Base-by-base conservation (phyloP, 2,329 filamentous ascomycete species). In the Orbilia ellipsospora region DNA sequence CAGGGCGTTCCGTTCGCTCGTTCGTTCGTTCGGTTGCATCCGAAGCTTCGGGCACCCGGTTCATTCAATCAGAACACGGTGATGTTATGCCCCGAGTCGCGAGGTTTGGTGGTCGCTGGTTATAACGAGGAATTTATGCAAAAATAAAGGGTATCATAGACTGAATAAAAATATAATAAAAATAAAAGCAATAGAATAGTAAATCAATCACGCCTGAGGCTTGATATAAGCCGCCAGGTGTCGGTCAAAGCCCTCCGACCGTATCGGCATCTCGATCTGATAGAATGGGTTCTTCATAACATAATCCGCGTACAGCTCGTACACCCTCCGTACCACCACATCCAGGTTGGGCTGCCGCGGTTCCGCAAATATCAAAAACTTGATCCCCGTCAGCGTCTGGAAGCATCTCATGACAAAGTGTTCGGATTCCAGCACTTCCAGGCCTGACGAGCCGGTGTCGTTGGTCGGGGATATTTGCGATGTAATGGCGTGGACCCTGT, bases 211-310 rank as follows among this genome's bases (percentile, higher is more conserved):
- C 40, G 40, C 36, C 52, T 87, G 84, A 62, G 84, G 84, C 81
- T 92, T 89, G 80, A 97, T 88, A 83, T 94, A 96, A 44, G 90
- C 92, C 78, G 88, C 87, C 78, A 97, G 82, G 82, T 92, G 92
- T 79, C 94, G 87, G 82, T 99, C 95, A 84, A 97, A 99, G 79
- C 93, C 91, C 81, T 98, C 95, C 83, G 95, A 97, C 77, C 95
- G 87, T 64, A 99, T 89, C 5, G 95, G 95, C 94, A 98, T 99
- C 84, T 99, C 95, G 69, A 97, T 86, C 81, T 95, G 94, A 84
- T 98, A 98, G 81, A 99, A 99, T 0, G 95, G 95, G 82, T 99
- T 99, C 86, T 98, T 99, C 93, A 97, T 98, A 79, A 99, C 95
- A 82, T 92, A 98, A 83, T 99, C 95, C 60, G 92, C 88, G 84